Evolutionary conservation across 352 stramenopile genomes (phyloP), one percentile per base, ranked within the genome.

Genomic region (Thalassiosira hispida): DNA sequence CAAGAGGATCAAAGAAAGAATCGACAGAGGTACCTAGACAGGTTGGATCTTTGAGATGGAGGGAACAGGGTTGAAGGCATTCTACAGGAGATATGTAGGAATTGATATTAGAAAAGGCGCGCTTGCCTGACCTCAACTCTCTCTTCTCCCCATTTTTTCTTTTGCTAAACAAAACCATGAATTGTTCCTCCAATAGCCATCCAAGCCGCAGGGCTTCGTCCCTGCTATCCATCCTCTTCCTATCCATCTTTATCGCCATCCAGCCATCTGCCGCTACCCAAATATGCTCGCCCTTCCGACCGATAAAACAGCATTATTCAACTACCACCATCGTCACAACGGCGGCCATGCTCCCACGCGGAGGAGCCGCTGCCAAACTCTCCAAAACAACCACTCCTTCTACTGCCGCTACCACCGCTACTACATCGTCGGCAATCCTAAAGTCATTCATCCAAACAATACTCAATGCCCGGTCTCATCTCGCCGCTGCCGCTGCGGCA

Each of bases 391-490:
- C 68, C 9, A 25, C 33, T 14, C 14, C 56, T 55, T 12, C 46
- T 16, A 12, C 68, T 0, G 1, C 46, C 1, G 3, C 67, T 49
- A 53, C 59, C 6, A 51, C 56, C 40, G 8, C 53, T n/a, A 42
- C 29, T 2, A 31, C 20, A 11, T 2, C 44, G 38, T 3, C 25
- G 1, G 14, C 11, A 46, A 66, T 62, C 5, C 38, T 79, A 12
- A 29, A 66, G 55, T 72, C 70, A 46, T 90, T 92, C 57, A 9
- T 84, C 4, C n/a, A 81, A 23, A 84, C 85, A 31, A 72, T 96
- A 25, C 42, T 78, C 31, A 75, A 93, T 62, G 83, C 91, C 20
- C 61, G 84, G 38, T 81, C 85, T n/a, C 85, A 93, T 56, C 69
- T 93, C 20, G 62, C 65, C 8, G 86, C 87, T 0, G 87, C 87